These are phyloP conservation scores for Oxyria digyna DNA, from an alignment of 148 eudicot genomes.

Conservation along the genomic window DNA sequence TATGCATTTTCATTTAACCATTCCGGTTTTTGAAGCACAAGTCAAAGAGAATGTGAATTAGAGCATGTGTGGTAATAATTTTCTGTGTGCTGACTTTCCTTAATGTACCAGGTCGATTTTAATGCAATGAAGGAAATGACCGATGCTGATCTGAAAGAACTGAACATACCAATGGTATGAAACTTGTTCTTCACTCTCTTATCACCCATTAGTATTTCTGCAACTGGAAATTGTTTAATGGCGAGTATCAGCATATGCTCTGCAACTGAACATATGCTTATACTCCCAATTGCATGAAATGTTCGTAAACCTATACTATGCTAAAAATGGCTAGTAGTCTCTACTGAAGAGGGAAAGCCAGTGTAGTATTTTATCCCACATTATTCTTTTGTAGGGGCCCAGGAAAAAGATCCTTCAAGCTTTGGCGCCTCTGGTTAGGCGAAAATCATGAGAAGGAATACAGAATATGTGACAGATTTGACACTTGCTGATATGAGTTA, in stretches of 20 bases:
- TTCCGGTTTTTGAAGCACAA: not conserved
- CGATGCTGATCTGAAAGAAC: not conserved
- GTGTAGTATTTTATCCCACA: not conserved
- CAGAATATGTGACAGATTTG: not conserved
- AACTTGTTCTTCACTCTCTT: not conserved
- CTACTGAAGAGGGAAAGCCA: not conserved
- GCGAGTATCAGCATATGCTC: not conserved
- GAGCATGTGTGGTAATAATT: not conserved
- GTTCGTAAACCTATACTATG: not conserved
- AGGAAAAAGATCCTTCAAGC: constrained; percentile 1
- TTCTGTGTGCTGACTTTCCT: not conserved
- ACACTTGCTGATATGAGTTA: not conserved
- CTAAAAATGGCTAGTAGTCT: not conserved
- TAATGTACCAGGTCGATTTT: not conserved
- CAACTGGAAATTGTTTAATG: not conserved
- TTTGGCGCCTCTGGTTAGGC: not conserved
- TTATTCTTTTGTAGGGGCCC: not conserved
- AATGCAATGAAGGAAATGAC: constrained; percentile 1
- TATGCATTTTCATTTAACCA: not conserved
- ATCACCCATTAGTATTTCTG: not conserved
- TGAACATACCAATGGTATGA: constrained; percentile 1
- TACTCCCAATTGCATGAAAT: not conserved
- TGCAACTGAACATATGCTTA: not conserved
- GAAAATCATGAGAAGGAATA: not conserved
- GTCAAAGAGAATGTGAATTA: not conserved